Base-by-base conservation (phyloP, 2,329 filamentous ascomycete genomes). In the Trichocomaceae sp. region DNA sequence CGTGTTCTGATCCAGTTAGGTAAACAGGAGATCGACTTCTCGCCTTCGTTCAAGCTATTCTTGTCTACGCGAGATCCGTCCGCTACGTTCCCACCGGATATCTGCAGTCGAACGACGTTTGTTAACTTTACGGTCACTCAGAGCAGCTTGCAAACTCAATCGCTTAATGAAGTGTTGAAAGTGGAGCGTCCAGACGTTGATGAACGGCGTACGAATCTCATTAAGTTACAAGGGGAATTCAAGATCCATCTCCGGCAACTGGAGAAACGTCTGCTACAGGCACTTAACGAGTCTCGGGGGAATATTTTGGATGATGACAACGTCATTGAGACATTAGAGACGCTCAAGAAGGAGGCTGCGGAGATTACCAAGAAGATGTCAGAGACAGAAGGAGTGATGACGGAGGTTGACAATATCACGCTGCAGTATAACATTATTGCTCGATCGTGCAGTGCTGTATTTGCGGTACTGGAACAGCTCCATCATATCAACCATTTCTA, bases 111-210 rank as follows among this genome's bases (percentile, higher is more conserved):
- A 66, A 97, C 93, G 6, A 99, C 95, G 0, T 96, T 99, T 73
- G 93, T 99, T 80, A 99, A 99, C 75, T 99, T 99, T 64, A 97
- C 95, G 1, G 92, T 99, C 59, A 99, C 93, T 4, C 92, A 97
- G 75, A 96, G 93, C 81, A 97, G 92, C 79, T 80, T 99, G 67
- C 93, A 96, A 75, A 97, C 93, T 1, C 93, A 99, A 73, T 96
- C 93, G 1, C 83, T 99, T 62, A 96, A 96, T 63, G 91, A 99
- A 60, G 93, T 97, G 33, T 82, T 99, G 66, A 97, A 97, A 72
- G 96, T 91, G 13, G 93, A 99, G 77, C 84, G 95, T 54, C 93
- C 95, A 3, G 93, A 99, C 73, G 90, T 99, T 17, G 93, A 99
- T 68, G 91, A 97, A 77, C 84, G 93, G 60, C 85, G 93, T 55